Base-by-base conservation (phyloP, 2,329 filamentous ascomycete genomes). In the Xylaria sp. region DNA sequence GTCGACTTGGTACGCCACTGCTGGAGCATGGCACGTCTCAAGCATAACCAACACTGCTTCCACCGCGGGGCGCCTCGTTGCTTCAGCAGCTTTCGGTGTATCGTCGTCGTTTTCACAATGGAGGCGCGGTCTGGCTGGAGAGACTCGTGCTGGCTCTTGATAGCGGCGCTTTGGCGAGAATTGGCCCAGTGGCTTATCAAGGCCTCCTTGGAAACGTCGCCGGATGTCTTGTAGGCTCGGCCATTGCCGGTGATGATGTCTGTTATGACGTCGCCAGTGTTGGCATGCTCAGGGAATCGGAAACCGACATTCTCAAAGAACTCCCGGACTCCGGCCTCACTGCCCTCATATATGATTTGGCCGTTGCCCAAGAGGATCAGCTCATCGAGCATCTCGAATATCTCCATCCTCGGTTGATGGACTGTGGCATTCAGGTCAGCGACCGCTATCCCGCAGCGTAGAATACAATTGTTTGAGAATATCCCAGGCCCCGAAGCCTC, bases 171-270 rank as follows among this genome's bases (percentile, higher is more conserved):
- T 31, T 74, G 62, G 0, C 71, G 73, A 1, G 70, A 75, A n/a
- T 63, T 60, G 0, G 69, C 66, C 83, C 83, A 86, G 66, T 82
- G 70, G 0, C 78, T 73, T 25, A 85, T 84, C 25, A 86, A 74
- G 8, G 75, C 68, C n/a, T 81, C 76, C 29, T 81, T 81, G 33
- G 78, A 79, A 27, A 81, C 76, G 38, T 84, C 79, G 4, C 80
- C 81, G 0, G 68, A 69, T 3, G 62, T 67, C 64, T 84, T 83
- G 72, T 86, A 86, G 11, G 76, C 70, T 13, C 78, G 74, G 0
- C 84, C 84, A 63, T 86, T 83, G 3, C 85, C 85, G 0, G 83
- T 84, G 67, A 87, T 82, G 64, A 87, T 87, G 54, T 88, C 85
- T n/a, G 85, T 85, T 23, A 87, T 78, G 1, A 83, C 76, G 63